phyloP scores from a whole-genome alignment of 345 rosid genomes.

The Rhizophora apiculata region DNA sequence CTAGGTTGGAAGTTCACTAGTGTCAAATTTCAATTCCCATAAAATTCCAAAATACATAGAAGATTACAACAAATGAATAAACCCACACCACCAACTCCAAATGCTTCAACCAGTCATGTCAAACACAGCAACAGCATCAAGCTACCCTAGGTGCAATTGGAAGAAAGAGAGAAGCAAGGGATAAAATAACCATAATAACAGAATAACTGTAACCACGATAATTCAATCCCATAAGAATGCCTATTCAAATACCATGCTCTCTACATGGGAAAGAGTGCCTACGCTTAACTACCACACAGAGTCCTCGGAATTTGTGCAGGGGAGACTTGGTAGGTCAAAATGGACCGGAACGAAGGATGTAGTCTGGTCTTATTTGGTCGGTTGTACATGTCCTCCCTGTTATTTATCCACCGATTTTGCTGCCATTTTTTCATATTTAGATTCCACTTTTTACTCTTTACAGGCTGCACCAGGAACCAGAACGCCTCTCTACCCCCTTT shows the following conservation, averaged over 20 bases:
- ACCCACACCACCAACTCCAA: conserved; percentile 12
- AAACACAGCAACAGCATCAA: conserved; percentile 16
- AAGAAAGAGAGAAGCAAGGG: not conserved
- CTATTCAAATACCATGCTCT: not conserved
- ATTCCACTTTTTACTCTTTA: conserved; percentile 18
- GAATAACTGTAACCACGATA: conserved; percentile 38
- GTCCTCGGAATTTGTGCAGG: conserved; percentile 35
- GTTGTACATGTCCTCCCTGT: conserved; percentile 22
- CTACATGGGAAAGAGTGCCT: not conserved
- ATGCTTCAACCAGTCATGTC: conserved; percentile 29
- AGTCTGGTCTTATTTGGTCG: conserved; percentile 40
- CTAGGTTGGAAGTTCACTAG: not conserved
- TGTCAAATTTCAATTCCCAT: conserved; percentile 7
- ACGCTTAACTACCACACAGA: conserved; percentile 12
- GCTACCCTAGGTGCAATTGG: not conserved
- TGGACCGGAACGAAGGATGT: conserved; percentile 36
- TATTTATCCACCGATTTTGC: conserved; percentile 38
- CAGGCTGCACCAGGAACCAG: conserved; percentile 14
- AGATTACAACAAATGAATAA: conserved; percentile 27
- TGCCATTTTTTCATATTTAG: conserved; percentile 35
- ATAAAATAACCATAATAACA: conserved; percentile 22
- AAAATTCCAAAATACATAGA: conserved; percentile 24
- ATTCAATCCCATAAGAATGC: not conserved
- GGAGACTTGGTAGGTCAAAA: conserved; percentile 29
- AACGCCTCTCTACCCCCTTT: not conserved